Percentiles rank a stretch among this genome's conserved stretches.
Conservation (phyloP, 2,329 filamentous ascomycete species). For the Cylindrodendrum hubeiense region DNA sequence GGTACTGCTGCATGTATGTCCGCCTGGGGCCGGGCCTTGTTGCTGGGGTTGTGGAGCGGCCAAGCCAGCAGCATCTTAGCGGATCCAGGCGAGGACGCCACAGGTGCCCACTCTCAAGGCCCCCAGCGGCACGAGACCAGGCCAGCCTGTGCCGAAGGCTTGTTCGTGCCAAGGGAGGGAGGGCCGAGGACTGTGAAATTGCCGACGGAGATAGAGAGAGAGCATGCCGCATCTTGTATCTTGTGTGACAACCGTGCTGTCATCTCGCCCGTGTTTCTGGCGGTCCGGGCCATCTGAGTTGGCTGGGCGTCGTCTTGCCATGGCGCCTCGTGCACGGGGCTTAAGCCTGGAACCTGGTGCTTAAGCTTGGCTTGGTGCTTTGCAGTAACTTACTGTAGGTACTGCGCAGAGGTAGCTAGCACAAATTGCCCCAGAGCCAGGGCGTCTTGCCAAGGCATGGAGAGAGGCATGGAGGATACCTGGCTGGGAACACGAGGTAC, state of each 20-base stretch:
- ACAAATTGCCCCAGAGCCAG: neutral
- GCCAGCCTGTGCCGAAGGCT: neutral
- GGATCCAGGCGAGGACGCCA: constrained; percentile 25
- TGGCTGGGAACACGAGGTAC: constrained; percentile 15
- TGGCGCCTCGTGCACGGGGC: no score
- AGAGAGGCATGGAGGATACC: constrained; percentile 5
- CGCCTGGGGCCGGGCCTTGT: constrained; percentile 2
- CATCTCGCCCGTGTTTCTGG: no score
- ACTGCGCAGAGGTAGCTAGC: no score
- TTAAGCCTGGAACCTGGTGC: neutral
- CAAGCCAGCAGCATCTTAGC: constrained; percentile 15
- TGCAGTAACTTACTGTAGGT: no score
- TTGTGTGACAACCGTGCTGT: neutral
- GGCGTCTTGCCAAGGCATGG: constrained; percentile 1
- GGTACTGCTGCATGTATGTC: neutral
- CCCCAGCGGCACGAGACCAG: constrained; percentile 20
- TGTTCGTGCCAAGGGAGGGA: neutral
- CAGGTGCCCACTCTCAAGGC: constrained; percentile 11
- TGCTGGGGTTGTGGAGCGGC: constrained; percentile 24
- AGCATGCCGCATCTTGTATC: neutral
- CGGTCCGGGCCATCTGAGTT: no score
- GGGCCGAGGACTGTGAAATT: neutral
- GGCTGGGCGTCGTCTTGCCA: no score
- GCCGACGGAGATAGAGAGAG: neutral
- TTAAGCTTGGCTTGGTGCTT: neutral